phyloP scores from a whole-genome alignment of 169 alveolate species.

The Plasmodium gallinaceum region DNA sequence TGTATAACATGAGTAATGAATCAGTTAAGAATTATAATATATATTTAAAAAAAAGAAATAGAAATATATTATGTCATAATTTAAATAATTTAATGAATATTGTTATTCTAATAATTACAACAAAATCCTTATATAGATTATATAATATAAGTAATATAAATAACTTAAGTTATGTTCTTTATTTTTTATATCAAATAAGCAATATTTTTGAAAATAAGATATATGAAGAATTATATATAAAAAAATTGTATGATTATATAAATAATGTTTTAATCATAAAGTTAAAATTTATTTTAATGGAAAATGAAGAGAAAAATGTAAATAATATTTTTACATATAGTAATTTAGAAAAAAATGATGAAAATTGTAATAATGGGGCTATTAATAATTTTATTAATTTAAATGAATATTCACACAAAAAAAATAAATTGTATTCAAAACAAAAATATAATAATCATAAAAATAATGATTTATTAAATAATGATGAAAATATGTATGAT shows the following conservation, averaged over 20 bases:
- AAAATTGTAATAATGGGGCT: no score
- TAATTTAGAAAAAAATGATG: not conserved
- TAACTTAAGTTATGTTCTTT: constrained; percentile 16
- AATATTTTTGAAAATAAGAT: constrained; percentile 32
- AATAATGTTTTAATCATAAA: constrained; percentile 25
- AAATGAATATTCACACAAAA: not conserved
- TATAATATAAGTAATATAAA: constrained; percentile 19
- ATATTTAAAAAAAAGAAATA: not conserved
- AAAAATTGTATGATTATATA: constrained; percentile 28
- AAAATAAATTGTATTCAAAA: not conserved
- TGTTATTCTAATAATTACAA: constrained; percentile 28
- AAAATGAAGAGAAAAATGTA: not conserved
- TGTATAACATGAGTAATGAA: constrained; percentile 47
- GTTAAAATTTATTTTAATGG: constrained; percentile 18
- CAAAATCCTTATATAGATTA: constrained; percentile 18
- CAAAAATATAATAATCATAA: not conserved
- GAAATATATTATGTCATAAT: constrained; percentile 13
- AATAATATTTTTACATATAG: not conserved
- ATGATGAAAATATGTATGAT: not conserved
- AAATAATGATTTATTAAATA: not conserved
- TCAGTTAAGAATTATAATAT: constrained; percentile 16
- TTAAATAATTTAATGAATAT: constrained; percentile 33
- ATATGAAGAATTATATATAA: constrained; percentile 44
- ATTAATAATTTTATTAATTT: no score
- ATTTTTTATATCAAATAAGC: constrained; percentile 53